Percentiles rank a stretch among this genome's conserved stretches.
These are phyloP conservation scores for Pisolithus microcarpus DNA, from an alignment of 768 basidiomycete genomes.

Conservation along the genomic window DNA sequence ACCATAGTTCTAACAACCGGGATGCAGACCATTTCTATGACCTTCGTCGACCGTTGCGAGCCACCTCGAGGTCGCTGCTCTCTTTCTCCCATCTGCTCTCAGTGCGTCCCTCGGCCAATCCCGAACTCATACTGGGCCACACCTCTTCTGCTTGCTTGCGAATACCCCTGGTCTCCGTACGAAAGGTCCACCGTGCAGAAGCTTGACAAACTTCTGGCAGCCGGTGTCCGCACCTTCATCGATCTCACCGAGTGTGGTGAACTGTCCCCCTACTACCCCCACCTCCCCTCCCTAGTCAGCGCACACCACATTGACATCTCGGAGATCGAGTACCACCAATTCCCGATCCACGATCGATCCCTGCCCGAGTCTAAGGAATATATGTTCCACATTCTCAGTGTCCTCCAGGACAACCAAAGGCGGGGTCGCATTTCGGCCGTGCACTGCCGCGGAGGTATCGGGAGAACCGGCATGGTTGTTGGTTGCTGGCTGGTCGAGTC, in stretches of 20 bases:
- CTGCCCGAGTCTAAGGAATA: slow-evolving; percentile 53
- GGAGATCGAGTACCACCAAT: slow-evolving; percentile 67
- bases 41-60: slow-evolving; percentile 5
- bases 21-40: slow-evolving; percentile 7
- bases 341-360: slow-evolving; percentile 69
- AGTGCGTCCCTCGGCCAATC: slow-evolving; percentile 46
- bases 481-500: slow-evolving; percentile 77
- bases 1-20: slow-evolving; percentile 3
- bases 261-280: slow-evolving; percentile 55
- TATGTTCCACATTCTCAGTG: slow-evolving; percentile 52
- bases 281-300: slow-evolving; percentile 46
- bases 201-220: slow-evolving; percentile 61
- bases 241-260: slow-evolving; percentile 81
- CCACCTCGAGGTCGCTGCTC: slow-evolving; percentile 14
- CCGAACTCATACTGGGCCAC: slow-evolving; percentile 88
- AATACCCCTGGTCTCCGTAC: slow-evolving; percentile 70
- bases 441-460: slow-evolving; percentile 76
- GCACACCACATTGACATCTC: slow-evolving; percentile 48
- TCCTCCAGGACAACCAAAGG: slow-evolving; percentile 51
- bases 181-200: slow-evolving; percentile 49
- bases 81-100: slow-evolving; percentile 9
- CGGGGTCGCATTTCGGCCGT: slow-evolving; percentile 61
- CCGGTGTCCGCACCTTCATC: slow-evolving; percentile 75
- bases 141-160: slow-evolving; percentile 64
- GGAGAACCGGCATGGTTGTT: slow-evolving; percentile 54